These are phyloP conservation scores for Raddia distichophylla DNA, from an alignment of 176 grass and related monocot species.

Conservation along the genomic window DNA sequence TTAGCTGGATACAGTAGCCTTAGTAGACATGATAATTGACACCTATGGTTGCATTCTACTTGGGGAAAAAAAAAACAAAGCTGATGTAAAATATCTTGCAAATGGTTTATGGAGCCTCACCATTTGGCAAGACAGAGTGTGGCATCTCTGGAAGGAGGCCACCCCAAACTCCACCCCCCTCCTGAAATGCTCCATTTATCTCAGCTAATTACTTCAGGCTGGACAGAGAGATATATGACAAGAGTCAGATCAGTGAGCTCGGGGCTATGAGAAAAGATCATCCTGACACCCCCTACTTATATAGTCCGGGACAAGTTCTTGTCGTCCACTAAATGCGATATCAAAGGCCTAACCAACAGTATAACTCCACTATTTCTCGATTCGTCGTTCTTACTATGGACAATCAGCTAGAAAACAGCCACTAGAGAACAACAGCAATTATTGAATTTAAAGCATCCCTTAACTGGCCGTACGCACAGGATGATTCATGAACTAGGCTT, in stretches of 20 bases:
- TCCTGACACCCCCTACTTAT: constrained; percentile 32
- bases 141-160: constrained; percentile 61
- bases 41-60: not conserved
- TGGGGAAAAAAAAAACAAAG: not conserved
- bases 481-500: constrained; percentile 37
- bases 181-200: constrained; percentile 65
- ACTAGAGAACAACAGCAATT: constrained; percentile 47
- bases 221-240: constrained; percentile 25
- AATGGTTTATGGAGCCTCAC: constrained; percentile 40
- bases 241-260: constrained; percentile 31
- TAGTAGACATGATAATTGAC: not conserved
- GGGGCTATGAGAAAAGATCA: constrained; percentile 20
- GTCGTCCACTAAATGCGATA: constrained; percentile 56
- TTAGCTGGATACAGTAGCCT: not conserved
- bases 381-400: constrained; percentile 40
- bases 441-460: constrained; percentile 34
- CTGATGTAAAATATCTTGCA: not conserved
- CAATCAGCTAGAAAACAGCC: constrained; percentile 52
- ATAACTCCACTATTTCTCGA: constrained; percentile 35
- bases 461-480: constrained; percentile 9
- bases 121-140: constrained; percentile 56
- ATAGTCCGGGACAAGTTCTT: constrained; percentile 31
- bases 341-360: constrained; percentile 49
- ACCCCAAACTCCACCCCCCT: constrained; percentile 65
- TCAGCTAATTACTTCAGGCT: not conserved